Percentiles rank a stretch among this genome's conserved stretches.
Conservation (phyloP, 768 basidiomycete genomes). For the Rhodocollybia butyracea region DNA sequence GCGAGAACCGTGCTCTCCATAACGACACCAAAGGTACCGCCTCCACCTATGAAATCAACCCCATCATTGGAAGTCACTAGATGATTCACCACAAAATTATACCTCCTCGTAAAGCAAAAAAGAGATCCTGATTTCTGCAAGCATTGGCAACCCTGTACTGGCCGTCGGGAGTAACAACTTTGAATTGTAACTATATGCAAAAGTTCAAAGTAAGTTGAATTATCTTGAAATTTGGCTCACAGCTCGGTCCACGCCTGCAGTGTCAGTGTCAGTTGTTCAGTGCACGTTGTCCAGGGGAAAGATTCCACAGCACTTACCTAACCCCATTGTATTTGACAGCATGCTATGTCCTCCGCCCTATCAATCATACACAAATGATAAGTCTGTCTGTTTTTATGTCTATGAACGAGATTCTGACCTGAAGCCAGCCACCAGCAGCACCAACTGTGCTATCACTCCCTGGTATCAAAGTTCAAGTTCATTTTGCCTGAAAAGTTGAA, state of each 20-base stretch:
- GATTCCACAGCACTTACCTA: constrained; percentile 17
- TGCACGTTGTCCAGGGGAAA: not conserved
- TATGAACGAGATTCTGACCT: constrained; percentile 13
- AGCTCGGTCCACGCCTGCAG: constrained; percentile 37
- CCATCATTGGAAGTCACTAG: not conserved
- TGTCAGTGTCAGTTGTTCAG: not conserved
- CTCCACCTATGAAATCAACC: constrained; percentile 28
- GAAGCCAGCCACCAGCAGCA: constrained; percentile 39
- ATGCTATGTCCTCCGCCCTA: constrained; percentile 13
- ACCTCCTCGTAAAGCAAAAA: constrained; percentile 51
- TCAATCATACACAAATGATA: not conserved
- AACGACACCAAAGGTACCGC: constrained; percentile 47
- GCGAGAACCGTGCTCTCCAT: constrained; percentile 23
- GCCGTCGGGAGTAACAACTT: constrained; percentile 54
- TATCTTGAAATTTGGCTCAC: constrained; percentile 23
- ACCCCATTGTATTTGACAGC: constrained; percentile 33
- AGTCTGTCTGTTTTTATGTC: not conserved
- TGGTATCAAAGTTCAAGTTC: constrained; percentile 5
- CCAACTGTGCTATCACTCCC: constrained; percentile 40
- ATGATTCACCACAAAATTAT: not conserved
- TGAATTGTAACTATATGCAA: constrained; percentile 38
- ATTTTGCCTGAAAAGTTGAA: not conserved
- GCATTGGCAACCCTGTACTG: constrained; percentile 40
- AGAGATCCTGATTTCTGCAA: constrained; percentile 49
- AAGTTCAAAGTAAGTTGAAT: not conserved